phyloP scores from a whole-genome alignment of 108 stramenopile species.

The Cylindrotheca closterium region DNA sequence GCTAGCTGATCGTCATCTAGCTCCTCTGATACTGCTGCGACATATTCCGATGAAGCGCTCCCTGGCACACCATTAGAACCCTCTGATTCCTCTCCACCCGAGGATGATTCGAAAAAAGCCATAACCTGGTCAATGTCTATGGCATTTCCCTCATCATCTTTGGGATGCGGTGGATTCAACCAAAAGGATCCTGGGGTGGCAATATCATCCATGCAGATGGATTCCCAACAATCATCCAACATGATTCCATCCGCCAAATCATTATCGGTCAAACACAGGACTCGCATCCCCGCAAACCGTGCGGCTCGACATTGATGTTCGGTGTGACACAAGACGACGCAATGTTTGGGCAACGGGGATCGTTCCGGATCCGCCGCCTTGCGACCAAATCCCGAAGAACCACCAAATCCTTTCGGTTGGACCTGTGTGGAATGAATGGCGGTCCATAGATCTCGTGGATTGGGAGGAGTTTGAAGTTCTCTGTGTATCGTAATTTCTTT shows the following conservation, averaged over 20 bases:
- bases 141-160: constrained; percentile 64
- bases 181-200: constrained; percentile 81
- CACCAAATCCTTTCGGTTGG: constrained; percentile 80
- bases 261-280: constrained; percentile 59
- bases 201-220: constrained; percentile 67
- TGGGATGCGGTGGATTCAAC: constrained; percentile 71
- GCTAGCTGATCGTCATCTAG: constrained; percentile 55
- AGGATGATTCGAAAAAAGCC: constrained; percentile 26
- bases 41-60: neutral
- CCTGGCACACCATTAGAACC: neutral
- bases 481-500: neutral
- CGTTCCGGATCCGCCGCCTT: constrained; percentile 66
- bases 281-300: constrained; percentile 60
- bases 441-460: constrained; percentile 61
- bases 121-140: constrained; percentile 47
- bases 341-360: constrained; percentile 56
- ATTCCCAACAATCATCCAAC: constrained; percentile 35
- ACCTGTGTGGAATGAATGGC: constrained; percentile 51
- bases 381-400: constrained; percentile 70
- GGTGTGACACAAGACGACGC: constrained; percentile 60
- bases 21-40: constrained; percentile 9
- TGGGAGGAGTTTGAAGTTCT: constrained; percentile 38
- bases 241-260: constrained; percentile 21
- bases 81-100: constrained; percentile 16
- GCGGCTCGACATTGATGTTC: constrained; percentile 53